A percentile compares a stretch with the other conserved stretches of the same genome.
Evolutionary conservation across 495 filamentous ascomycete species (phyloP).

Genomic region (Podospora conica): DNA sequence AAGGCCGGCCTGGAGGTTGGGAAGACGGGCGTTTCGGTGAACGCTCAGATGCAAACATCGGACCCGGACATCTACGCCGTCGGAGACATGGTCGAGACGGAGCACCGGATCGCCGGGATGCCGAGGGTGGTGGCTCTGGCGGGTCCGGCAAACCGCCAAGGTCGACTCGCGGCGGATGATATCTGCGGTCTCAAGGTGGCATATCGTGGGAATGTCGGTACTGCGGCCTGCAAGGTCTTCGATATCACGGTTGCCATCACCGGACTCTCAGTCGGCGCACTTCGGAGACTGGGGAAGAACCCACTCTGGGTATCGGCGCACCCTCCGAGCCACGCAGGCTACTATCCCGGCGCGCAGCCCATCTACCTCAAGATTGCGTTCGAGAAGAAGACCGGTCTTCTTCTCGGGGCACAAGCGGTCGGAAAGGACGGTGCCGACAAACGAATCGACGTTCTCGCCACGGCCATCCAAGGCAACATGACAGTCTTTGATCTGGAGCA

Average conservation of each 20-base stretch:
- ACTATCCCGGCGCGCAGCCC: slow-evolving; percentile 27
- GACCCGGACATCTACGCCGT: slow-evolving; percentile 33
- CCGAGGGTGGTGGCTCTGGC: slow-evolving; percentile 20
- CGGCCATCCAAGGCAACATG: slow-evolving; percentile 26
- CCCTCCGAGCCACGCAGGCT: slow-evolving; percentile 28
- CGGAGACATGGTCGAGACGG: slow-evolving; percentile 32
- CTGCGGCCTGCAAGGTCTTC: slow-evolving; percentile 25
- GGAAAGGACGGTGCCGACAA: slow-evolving; percentile 26
- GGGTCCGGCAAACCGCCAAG: slow-evolving; percentile 32
- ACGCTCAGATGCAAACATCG: slow-evolving; percentile 26
- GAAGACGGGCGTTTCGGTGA: slow-evolving; percentile 21
- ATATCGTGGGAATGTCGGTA: slow-evolving; percentile 27
- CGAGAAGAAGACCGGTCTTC: slow-evolving; percentile 11
- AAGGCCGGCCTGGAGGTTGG: slow-evolving; percentile 20
- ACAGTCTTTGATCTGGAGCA: slow-evolving; percentile 30
- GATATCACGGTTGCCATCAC: slow-evolving; percentile 19
- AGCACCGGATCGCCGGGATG: slow-evolving; percentile 14
- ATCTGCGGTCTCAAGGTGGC: slow-evolving; percentile 19
- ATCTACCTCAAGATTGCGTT: slow-evolving; percentile 26
- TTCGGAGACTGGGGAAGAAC: slow-evolving; percentile 8
- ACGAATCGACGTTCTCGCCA: slow-evolving; percentile 28
- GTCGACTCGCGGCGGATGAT: slow-evolving; percentile 28
- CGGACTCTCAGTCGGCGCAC: slow-evolving; percentile 15
- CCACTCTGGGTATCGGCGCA: slow-evolving; percentile 28
- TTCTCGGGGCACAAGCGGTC: slow-evolving; percentile 26